Base-by-base conservation (phyloP, 2,329 filamentous ascomycete genomes). In the Neofusicoccum sp. region DNA sequence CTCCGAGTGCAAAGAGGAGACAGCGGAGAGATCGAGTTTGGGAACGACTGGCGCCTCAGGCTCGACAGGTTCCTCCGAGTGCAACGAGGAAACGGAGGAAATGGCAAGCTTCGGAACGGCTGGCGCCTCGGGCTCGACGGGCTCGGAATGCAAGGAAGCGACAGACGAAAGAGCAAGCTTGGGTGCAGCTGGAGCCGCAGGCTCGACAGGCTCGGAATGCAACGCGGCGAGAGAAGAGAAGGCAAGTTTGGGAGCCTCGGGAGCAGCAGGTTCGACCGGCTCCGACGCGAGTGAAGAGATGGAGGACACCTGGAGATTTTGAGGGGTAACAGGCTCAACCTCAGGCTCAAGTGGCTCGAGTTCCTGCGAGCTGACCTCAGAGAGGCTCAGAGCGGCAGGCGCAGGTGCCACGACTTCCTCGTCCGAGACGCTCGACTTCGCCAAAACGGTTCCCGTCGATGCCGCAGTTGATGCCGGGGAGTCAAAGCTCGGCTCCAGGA, bases 1-100 rank as follows among this genome's bases (percentile, higher is more conserved):
- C 54, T 78, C 75, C 3, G 78, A 82, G 58, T 80, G 77, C 7
- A 82, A 68, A 4, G 78, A 77, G 59, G 76, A 75, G 43, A 84
- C 75, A 1, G 74, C 64, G 3, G 81, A 81, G 64, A 82, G 79
- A 9, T 70, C 76, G 53, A 78, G 62, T 48, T 61, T 56, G 40
- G 58, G 47, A 34, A 40, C 34, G n/a, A 33, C 44, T 33, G 16
- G 20, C n/a, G 56, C 45, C 24, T 43, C 24, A 16, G 62, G 38
- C 60, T 60, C 41, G 1, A 64, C 57, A 41, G 70, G 69, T 51
- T 78, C 75, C 34, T 48, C 44, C 3, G 61, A 61, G 26, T 57
- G 28, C 30, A 63, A 24, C 3, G 49, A 36, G 6, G 60, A 62
- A n/a, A 63, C 34, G 7, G 51, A 51, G 16, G 40, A 58, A 26